Conservation (phyloP, 208 protist genomes). For the Trypanosomatidae sp. region DNA sequence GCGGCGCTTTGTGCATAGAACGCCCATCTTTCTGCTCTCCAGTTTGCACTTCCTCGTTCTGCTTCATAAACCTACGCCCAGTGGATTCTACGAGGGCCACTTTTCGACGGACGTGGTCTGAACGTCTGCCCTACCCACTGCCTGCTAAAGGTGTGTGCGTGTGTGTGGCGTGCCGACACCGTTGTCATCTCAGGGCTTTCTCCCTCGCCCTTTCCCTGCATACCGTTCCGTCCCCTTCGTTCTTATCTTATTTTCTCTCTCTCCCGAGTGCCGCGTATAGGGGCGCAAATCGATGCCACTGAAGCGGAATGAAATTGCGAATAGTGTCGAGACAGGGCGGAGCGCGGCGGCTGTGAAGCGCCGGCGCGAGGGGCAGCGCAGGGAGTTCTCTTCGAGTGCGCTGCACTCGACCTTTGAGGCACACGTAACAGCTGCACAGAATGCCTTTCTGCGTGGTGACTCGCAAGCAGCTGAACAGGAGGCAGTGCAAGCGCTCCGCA, state of each 20-base stretch:
- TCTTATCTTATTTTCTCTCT: not conserved
- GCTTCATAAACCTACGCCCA: not conserved
- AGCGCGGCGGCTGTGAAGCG: conserved; percentile 18
- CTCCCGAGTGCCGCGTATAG: not conserved
- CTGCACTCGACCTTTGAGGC: conserved; percentile 62
- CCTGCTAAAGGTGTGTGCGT: not conserved
- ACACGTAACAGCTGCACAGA: conserved; percentile 68
- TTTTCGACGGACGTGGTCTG: not conserved
- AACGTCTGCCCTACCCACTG: not conserved
- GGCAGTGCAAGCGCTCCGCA: conserved; percentile 70
- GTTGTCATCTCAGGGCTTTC: not conserved
- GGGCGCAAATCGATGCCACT: not conserved
- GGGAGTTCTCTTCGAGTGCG: conserved; percentile 49
- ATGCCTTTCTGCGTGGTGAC: conserved; percentile 65
- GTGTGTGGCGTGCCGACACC: not conserved
- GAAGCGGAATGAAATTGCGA: not conserved
- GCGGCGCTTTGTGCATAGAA: not conserved
- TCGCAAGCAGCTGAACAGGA: conserved; percentile 58
- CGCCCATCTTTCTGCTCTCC: not conserved
- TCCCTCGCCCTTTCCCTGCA: not conserved
- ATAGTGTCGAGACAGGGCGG: not conserved
- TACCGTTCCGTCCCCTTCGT: not conserved
- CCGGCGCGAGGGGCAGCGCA: conserved; percentile 23
- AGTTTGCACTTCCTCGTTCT: not conserved
- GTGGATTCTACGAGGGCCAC: not conserved